Base-by-base conservation (phyloP, 2,329 filamentous ascomycete genomes). In the Pseudogymnoascus sp. region DNA sequence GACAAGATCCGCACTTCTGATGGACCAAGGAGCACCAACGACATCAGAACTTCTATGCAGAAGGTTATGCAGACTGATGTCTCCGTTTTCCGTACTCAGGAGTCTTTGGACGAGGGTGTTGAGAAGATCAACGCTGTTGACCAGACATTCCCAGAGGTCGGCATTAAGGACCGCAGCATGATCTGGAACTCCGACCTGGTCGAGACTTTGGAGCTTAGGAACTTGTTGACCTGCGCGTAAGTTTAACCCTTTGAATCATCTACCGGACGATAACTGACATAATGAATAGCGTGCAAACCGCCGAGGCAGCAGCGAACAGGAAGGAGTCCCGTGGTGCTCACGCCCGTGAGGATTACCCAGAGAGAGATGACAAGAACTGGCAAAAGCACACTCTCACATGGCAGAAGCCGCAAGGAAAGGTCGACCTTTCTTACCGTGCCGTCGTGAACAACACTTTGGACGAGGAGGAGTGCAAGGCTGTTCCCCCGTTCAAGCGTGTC, bases 151-250 rank as follows among this genome's bases (percentile, higher is more conserved):
- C 78, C 82, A 70, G 82, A 97, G 73, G 88, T 97, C 69, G 90
- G 91, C 72, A 97, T 90, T 80, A 96, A 96, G 85, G 93, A 97
- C 78, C 89, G 94, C 77, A 95, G 90, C 83, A 97, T 97, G 93
- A 97, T 97, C 81, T 97, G 93, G 93, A 97, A 97, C 86, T 92
- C 90, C 25, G 93, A 97, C 73, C 85, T 97, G 39, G 91, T 96
- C 65, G 93, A 97, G 83, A 96, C 93, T 6, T 86, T 99, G 62
- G 94, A 99, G 79, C 82, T 97, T 73, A 85, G 92, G 73, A 99
- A 99, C 78, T 78, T 99, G 72, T 80, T 99, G 74, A 97, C 94
- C 72, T 97, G 94, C 86, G 93, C 92, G 85, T 91, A 87, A 80
- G 88, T 73, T 31, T 18, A n/a, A 5, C 21, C 6, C 6, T 18